Base-by-base conservation (phyloP, 1,284 basidiomycete species). In the Mycena citricolor region DNA sequence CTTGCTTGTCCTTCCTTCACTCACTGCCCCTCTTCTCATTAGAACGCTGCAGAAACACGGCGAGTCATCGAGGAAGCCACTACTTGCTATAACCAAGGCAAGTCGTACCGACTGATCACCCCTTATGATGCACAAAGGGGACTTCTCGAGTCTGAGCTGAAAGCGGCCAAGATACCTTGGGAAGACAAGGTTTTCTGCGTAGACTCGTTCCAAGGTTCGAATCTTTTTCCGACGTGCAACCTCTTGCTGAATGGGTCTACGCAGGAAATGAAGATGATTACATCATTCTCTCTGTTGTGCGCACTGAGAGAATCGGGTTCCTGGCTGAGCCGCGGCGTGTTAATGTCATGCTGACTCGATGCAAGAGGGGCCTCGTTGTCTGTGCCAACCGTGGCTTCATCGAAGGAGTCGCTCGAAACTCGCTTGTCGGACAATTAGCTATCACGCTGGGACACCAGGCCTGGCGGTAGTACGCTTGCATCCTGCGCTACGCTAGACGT, bases 291-390 rank as follows among this genome's bases (percentile, higher is more conserved):
- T 86, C 78, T 4, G 49, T 79, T n/a, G 76, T 80, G 3, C 66
- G 78, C 10, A 67, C 78, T 0, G 45, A 55, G 1, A 55, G 48
- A 4, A 56, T 71, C 1, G 79, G 80, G 1, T 83, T 82, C 52
- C 57, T 83, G 16, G 52, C 41, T 6, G 73, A 71, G 38, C n/a
- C 59, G 11, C 62, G 73, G 4, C 73, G 83, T 2, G 73, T 74
- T 12, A 86, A 86, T 60, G 83, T 86, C 29, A 83, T 87, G 81
- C 63, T 86, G 32, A 77, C 76, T 1, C 69, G 81, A 11, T 83
- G 77, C 62, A 79, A 77, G 60, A 55, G 59, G 30, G 67, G 70
- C 32, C 79, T 85, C 77, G 64, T 69, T 42, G 70, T 84, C 51
- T 70, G 71, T 43, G 69, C 76, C 4, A 76, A 61, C 43, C 65